phyloP scores from a whole-genome alignment of 495 filamentous ascomycete species.

The Hyphodiscus hymeniophilus region DNA sequence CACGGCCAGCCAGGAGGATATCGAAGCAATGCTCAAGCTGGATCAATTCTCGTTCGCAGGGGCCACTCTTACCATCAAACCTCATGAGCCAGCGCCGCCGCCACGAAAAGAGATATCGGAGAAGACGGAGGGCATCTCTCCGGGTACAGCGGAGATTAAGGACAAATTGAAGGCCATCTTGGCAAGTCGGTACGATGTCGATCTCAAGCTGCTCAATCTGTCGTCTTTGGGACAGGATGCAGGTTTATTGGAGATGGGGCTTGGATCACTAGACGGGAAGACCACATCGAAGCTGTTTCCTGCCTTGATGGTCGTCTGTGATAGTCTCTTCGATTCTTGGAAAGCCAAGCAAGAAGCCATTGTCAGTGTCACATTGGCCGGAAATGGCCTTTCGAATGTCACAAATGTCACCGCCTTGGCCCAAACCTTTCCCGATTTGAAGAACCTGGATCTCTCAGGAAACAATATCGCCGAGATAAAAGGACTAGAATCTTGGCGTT shows the following conservation, averaged over 20 bases:
- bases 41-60: constrained; percentile 60
- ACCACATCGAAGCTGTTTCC: constrained; percentile 81
- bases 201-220: constrained; percentile 68
- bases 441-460: constrained; percentile 75
- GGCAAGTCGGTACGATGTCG: constrained; percentile 59
- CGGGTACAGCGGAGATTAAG: constrained; percentile 36
- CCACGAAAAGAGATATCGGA: constrained; percentile 4
- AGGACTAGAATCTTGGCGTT: constrained; percentile 57
- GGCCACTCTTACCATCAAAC: constrained; percentile 45
- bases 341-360: constrained; percentile 64
- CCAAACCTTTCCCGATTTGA: constrained; percentile 67
- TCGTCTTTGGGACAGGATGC: constrained; percentile 64
- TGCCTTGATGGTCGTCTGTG: constrained; percentile 75
- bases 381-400: constrained; percentile 67
- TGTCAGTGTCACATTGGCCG: constrained; percentile 64
- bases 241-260: constrained; percentile 58
- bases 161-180: constrained; percentile 47
- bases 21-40: constrained; percentile 50
- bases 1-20: constrained; percentile 54
- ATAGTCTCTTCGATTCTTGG: constrained; percentile 55
- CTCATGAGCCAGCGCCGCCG: constrained; percentile 24
- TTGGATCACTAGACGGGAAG: constrained; percentile 52
- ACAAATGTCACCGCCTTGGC: constrained; percentile 61
- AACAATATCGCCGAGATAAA: constrained; percentile 59
- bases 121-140: constrained; percentile 24